Evolutionary conservation across 139 green algal species (phyloP).

Genomic region (Asterochloris erici): DNA sequence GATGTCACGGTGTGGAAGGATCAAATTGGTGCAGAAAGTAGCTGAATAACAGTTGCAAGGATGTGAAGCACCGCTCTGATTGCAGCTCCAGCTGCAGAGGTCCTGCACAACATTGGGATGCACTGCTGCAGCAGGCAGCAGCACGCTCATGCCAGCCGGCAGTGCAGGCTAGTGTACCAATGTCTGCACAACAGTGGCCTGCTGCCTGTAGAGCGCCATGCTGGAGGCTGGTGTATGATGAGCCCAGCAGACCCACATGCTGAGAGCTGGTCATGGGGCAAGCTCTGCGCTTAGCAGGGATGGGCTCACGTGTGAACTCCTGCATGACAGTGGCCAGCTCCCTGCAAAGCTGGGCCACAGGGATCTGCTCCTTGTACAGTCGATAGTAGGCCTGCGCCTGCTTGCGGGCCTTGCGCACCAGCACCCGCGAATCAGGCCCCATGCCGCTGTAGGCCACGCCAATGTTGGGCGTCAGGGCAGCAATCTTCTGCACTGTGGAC

Average conservation of each 20-base stretch:
- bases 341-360: constrained; percentile 93
- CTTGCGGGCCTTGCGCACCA: constrained; percentile 78
- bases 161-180: too few relatives aligned
- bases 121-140: too few relatives aligned
- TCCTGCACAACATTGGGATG: too few relatives aligned
- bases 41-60: neutral
- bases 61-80: neutral
- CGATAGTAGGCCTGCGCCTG: constrained; percentile 74
- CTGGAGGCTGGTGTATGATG: too few relatives aligned
- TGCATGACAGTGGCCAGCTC: constrained; percentile 99
- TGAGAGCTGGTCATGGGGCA: too few relatives aligned
- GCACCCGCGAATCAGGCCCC: constrained; percentile 94
- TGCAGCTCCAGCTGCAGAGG: neutral
- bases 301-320: constrained; percentile 93
- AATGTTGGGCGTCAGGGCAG: constrained; percentile 85
- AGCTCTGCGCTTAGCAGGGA: neutral
- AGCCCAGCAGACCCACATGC: too few relatives aligned
- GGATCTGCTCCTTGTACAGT: constrained; percentile 96
- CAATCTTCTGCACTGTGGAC: constrained; percentile 90
- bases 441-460: constrained; percentile 98
- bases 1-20: too few relatives aligned
- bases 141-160: too few relatives aligned
- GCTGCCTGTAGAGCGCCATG: too few relatives aligned
- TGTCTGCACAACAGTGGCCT: too few relatives aligned
- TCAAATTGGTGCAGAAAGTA: neutral